Percentiles rank a stretch among this genome's conserved stretches.
phyloP scores from a whole-genome alignment of 441 rosid genomes.

The Populus hybrid region DNA sequence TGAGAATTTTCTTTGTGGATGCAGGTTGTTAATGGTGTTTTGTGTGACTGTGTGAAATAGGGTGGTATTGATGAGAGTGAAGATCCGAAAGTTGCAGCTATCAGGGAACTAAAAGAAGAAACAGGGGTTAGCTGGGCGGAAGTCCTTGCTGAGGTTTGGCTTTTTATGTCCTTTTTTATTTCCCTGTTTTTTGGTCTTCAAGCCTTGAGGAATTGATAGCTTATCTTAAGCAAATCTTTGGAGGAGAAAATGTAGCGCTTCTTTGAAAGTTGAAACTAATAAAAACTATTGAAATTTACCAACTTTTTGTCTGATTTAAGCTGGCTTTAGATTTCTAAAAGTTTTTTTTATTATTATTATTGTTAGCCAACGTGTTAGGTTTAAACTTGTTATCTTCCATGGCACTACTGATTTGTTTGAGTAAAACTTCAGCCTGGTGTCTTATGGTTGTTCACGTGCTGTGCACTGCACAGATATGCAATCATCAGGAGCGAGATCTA shows the following conservation, averaged over 20 bases:
- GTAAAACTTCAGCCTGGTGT: neutral
- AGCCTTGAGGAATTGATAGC: neutral
- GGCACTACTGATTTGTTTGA: neutral
- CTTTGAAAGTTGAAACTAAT: neutral
- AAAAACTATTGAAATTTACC: neutral
- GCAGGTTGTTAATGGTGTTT: neutral
- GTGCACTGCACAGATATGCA: neutral
- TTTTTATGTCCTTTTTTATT: slow-evolving; percentile 7
- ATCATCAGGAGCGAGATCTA: neutral
- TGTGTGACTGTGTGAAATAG: slow-evolving; percentile 26
- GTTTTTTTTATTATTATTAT: neutral
- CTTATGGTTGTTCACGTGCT: neutral
- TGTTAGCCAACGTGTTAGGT: neutral
- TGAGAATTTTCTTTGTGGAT: neutral
- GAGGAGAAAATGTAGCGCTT: neutral
- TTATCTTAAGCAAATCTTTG: neutral
- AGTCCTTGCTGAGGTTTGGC: slow-evolving; percentile 68
- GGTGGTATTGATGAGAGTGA: slow-evolving; percentile 89
- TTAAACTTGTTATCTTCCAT: neutral
- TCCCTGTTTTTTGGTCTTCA: neutral
- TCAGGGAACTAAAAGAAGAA: slow-evolving; percentile 90
- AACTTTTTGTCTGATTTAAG: neutral
- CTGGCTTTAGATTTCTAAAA: neutral
- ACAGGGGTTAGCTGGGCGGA: slow-evolving; percentile 83
- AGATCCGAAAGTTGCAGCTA: slow-evolving; percentile 82